Base-by-base conservation (phyloP, 75 land plant genomes). In the Picea glauca region DNA sequence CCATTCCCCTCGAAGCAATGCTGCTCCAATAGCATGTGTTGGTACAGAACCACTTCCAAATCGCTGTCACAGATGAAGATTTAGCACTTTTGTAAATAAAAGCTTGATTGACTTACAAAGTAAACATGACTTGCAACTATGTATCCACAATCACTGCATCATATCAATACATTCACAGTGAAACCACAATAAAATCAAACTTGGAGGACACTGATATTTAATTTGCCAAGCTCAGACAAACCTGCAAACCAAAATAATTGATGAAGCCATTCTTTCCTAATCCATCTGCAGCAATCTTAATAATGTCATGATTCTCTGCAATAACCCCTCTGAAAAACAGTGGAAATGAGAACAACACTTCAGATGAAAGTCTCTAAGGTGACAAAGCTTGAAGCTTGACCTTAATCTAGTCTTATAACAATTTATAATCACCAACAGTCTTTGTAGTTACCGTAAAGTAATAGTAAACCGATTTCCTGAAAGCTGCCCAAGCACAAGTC, bases 221-320 rank as follows among this genome's bases (percentile, higher is more conserved):
- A 75, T 58, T 21, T 35, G 8, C 11, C 17, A 43, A 78, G 30
- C 13, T 67, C 46, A 21, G 54, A 63, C 50, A 32, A 80, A 97
- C 99, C 87, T 97, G 99, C 70, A 97, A 81, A 58, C 99, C 99
- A 85, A 88, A 97, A 85, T 97, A 97, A 70, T 97, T 97, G 79
- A 97, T 91, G 60, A 97, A 97, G 30, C 99, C 99, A 87, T 80
- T 84, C 77, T 80, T 88, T 63, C 87, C 92, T 17, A 97, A 84
- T 15, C 84, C 88, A 73, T 84, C 78, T 11, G 91, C 93, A 84
- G 96, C 88, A 67, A 79, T 84, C 81, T 77, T 85, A 31, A 97
- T 86, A 15, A 59, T 83, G 33, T 91, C 87, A 76, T 90, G 90
- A 80, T 79, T 85, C 72, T 92, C 98, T 75, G 93, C 91, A 81